Evolutionary conservation across 768 basidiomycete genomes (phyloP).

Genomic region (Leccinum ochraceum): DNA sequence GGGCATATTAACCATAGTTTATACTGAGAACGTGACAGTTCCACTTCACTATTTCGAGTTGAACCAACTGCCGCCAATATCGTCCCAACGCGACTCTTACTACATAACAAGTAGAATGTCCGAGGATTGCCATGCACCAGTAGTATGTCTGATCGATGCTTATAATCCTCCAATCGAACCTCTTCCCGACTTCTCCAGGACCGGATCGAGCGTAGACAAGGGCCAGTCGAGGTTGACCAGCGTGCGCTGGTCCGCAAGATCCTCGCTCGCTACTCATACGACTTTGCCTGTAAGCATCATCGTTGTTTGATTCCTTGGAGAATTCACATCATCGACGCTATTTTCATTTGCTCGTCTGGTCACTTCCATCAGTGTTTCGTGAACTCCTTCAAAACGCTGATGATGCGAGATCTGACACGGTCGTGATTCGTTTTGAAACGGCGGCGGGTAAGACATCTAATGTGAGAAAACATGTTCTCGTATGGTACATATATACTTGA

Average conservation of each 20-base stretch:
- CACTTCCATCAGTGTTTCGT: constrained; percentile 40
- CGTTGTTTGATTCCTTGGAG: neutral
- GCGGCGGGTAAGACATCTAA: constrained; percentile 29
- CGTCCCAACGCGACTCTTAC: neutral
- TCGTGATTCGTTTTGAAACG: constrained; percentile 79
- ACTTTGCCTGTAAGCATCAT: constrained; percentile 64
- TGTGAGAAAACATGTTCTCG: no score
- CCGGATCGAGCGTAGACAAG: constrained; percentile 49
- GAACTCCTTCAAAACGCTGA: constrained; percentile 2
- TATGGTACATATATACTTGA: no score
- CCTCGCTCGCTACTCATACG: constrained; percentile 90
- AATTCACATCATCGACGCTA: neutral
- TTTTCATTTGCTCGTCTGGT: neutral
- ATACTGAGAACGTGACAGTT: no score
- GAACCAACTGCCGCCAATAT: no score
- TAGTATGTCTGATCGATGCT: neutral
- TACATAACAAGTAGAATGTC: neutral
- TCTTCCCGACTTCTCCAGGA: constrained; percentile 30
- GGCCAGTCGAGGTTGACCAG: constrained; percentile 86
- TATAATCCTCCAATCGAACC: neutral
- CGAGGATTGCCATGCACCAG: neutral
- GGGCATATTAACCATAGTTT: no score
- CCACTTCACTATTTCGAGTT: no score
- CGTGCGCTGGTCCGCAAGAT: constrained; percentile 93
- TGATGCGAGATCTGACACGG: constrained; percentile 51